Conservation (phyloP, 805 yeast genomes). For the Zygoascus bituminiphila region DNA sequence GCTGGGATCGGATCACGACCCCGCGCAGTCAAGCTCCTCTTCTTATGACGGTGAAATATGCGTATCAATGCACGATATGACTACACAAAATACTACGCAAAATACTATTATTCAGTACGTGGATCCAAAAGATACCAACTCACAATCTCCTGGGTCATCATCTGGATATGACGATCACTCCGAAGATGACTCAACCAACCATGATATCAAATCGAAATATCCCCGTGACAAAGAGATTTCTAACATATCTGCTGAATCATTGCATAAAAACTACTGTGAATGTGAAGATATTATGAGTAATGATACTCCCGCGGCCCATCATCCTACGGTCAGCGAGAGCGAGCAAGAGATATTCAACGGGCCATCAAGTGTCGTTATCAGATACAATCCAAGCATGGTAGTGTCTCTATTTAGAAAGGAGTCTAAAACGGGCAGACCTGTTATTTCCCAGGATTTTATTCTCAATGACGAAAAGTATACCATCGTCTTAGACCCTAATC, state of each 20-base stretch:
- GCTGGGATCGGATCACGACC: not conserved
- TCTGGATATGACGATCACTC: not conserved
- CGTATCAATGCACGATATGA: not conserved
- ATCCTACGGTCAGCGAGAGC: not conserved
- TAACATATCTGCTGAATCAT: too few species aligned
- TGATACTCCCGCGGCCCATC: too few species aligned
- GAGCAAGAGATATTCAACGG: conserved; percentile 2
- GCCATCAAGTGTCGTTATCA: not conserved
- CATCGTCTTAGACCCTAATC: not conserved
- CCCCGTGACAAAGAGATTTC: too few species aligned
- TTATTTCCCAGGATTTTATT: not conserved
- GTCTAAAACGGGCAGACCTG: not conserved
- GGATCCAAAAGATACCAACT: not conserved
- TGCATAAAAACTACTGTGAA: too few species aligned
- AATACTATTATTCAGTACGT: not conserved
- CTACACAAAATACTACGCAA: not conserved
- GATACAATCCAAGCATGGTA: not conserved
- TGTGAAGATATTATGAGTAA: too few species aligned
- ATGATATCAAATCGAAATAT: too few species aligned
- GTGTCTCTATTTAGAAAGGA: not conserved
- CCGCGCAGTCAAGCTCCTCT: not conserved
- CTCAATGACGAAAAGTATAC: not conserved
- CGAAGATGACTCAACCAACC: too few species aligned
- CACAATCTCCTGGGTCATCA: not conserved
- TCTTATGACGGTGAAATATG: not conserved